Base-by-base conservation (phyloP, 2,329 filamentous ascomycete species). In the Trichoderma sp. region DNA sequence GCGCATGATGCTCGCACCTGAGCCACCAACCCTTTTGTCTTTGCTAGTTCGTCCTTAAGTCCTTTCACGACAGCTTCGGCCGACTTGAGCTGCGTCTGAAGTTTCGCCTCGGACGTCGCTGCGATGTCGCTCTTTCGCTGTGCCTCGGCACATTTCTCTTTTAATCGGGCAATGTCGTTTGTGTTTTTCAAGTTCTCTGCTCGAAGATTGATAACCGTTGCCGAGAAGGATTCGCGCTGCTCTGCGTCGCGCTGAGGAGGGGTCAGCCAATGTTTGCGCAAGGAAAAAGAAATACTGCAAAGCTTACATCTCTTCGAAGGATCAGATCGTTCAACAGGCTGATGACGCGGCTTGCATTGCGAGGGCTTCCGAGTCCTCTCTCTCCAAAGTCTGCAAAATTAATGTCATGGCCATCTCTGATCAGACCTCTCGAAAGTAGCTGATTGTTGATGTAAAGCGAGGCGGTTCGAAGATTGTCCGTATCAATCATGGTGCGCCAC, bases 241-340 rank as follows among this genome's bases (percentile, higher is more conserved):
- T 96, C 93, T 74, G 94, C 92, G 82, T 98, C 95, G 80, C 94
- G 93, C 92, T 97, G 81, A 61, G 43, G 6, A 26, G 24, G 68
- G 76, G 70, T 76, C 61, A 77, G 71, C 62, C n/a, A 53, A 53
- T 34, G 5, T 14, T 39, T 36, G 43, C 36, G 4, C 32, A 18
- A 12, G n/a, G 36, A 24, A 30, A 58, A 21, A 9, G 18, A 62
- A 21, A 15, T 36, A 73, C 65, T 32, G 18, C n/a, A 8, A 51
- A 69, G 39, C 80, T 60, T 85, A 97, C 94, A 81, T 99, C 96
- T 85, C 95, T 90, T 75, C 95, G 89, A 73, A 98, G 81, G 72
- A 99, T 93, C 76, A 99, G 83, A 79, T 99, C 96, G 81, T 99
- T 97, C 63, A 99, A 90, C 28, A 99, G 87, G 79, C 95, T 93